Base-by-base conservation (phyloP, 345 rosid species). In the Linum tenue region DNA sequence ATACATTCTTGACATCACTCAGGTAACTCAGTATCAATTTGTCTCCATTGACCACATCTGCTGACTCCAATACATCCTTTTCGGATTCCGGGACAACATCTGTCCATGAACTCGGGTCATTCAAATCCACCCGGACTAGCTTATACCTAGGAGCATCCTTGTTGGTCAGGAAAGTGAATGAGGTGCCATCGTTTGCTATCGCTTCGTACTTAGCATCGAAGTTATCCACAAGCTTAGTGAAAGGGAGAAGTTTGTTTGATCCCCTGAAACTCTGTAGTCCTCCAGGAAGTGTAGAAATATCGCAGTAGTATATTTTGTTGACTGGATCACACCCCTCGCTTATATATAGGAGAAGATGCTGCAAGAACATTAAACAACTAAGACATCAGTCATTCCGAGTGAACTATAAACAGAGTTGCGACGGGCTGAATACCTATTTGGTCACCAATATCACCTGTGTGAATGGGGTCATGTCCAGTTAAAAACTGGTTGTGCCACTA, bases 121-220 rank as follows among this genome's bases (percentile, higher is more conserved):
- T 78, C 51, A 94, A 67, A 80, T 94, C 95, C 44, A 86, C 96
- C 9, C 87, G 75, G 48, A 85, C 92, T 73, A 94, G 15, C 69
- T 94, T 94, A 73, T 90, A 88, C 64, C 72, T 86, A 7, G 97
- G 92, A 17, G 99, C 97, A 68, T 80, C 86, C 69, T 86, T 88
- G 67, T 88, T 90, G 5, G 97, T 90, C 60, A 69, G 75, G 75
- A 90, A 88, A 63, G 95, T 94, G 70, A 94, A 88, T 58, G 74
- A 39, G 5, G 88, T 77, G 57, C 67, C 89, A 66, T 94, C 99
- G 67, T 90, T 94, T 65, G 95, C 92, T 59, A 88, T 35, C 3
- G 59, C 79, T 15, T 63, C 53, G 79, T 85, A 94, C 69, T 71
- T 82, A 11, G 95, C 97, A 2, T 84, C 88, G 64, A 90, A 77